Evolutionary conservation across 306 rosid species (phyloP).

Genomic region (Elaeagnus macrophylla): DNA sequence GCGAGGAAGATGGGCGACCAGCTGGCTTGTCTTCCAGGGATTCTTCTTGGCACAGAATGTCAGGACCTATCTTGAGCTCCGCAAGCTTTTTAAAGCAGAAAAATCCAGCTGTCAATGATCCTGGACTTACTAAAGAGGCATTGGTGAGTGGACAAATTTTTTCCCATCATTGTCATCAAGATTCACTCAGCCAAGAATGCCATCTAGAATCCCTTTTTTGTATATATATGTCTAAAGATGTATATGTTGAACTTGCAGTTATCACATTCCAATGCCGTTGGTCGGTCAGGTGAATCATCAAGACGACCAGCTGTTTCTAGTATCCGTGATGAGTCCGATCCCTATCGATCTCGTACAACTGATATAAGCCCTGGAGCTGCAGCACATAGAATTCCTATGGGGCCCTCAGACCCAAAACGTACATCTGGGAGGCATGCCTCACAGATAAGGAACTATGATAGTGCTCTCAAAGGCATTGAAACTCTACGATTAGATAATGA

Average conservation of each 20-base stretch:
- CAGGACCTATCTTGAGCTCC: conserved; percentile 53
- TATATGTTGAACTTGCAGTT: conserved; percentile 39
- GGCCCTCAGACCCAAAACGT: conserved; percentile 58
- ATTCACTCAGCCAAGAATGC: too few species aligned
- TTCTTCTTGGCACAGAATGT: conserved; percentile 62
- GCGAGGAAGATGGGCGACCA: conserved; percentile 61
- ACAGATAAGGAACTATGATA: conserved; percentile 57
- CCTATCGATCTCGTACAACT: conserved; percentile 43
- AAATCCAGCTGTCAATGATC: conserved; percentile 31
- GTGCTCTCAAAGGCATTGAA: conserved; percentile 70
- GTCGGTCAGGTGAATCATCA: conserved; percentile 73
- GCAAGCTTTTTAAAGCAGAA: conserved; percentile 39
- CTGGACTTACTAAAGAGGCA: conserved; percentile 29
- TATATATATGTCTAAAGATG: background rate
- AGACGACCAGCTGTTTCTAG: conserved; percentile 75
- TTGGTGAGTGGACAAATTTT: conserved; percentile 15
- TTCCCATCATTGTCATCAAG: too few species aligned
- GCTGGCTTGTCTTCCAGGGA: conserved; percentile 64
- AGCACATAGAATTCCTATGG: conserved; percentile 5
- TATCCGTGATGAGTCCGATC: conserved; percentile 72
- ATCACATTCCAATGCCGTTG: conserved; percentile 41
- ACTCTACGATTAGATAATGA: conserved; percentile 71
- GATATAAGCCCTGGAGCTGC: conserved; percentile 46
- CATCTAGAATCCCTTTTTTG: too few species aligned
- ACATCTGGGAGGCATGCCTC: conserved; percentile 49